Conservation (phyloP, 345 rosid species). For the Noccaea bulbosa region DNA sequence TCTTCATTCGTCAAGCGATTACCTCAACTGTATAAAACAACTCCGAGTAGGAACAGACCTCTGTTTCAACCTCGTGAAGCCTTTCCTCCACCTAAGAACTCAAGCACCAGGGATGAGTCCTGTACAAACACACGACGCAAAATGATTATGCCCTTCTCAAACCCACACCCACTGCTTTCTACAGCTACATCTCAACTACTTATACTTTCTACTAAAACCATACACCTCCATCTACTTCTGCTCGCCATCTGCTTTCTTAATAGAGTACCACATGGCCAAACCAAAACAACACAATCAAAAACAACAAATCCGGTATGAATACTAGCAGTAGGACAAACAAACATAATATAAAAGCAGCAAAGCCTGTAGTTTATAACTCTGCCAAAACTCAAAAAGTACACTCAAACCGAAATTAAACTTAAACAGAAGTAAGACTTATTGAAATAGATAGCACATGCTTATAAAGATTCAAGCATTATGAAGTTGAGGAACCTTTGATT, state of each 20-base stretch:
- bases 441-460: slow-evolving; percentile 61
- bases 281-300: slow-evolving; percentile 14
- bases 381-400: slow-evolving; percentile 66
- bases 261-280: slow-evolving; percentile 25
- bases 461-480: slow-evolving; percentile 69
- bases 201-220: slow-evolving; percentile 63
- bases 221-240: slow-evolving; percentile 50
- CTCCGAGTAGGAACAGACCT: slow-evolving; percentile 20
- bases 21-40: slow-evolving; percentile 5
- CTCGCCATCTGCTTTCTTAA: slow-evolving; percentile 28
- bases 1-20: slow-evolving; percentile 11
- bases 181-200: slow-evolving; percentile 52
- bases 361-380: slow-evolving; percentile 59
- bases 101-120: slow-evolving; percentile 26
- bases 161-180: slow-evolving; percentile 14
- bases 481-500: slow-evolving; percentile 48
- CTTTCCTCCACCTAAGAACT: slow-evolving; percentile 27
- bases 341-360: slow-evolving; percentile 25
- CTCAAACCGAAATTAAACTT: slow-evolving; percentile 46
- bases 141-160: slow-evolving; percentile 60
- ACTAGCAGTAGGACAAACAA: slow-evolving; percentile 4
- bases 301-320: slow-evolving; percentile 3
- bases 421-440: slow-evolving; percentile 53
- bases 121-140: slow-evolving; percentile 62
- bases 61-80: neutral